Evolutionary conservation across 805 yeast genomes (phyloP).

Genomic region (Candida pseudofarinosa): DNA sequence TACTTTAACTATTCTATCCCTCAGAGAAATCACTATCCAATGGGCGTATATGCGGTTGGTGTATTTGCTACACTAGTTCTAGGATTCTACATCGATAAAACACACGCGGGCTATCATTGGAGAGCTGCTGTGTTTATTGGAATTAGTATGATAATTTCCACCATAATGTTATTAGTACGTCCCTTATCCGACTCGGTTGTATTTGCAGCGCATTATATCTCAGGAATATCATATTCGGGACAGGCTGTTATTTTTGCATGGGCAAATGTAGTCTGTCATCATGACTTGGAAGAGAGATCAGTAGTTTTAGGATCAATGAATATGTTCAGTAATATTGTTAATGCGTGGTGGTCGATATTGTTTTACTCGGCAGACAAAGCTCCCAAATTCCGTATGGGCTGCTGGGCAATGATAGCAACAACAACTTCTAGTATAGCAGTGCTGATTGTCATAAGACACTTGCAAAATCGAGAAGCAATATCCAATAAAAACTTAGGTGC

Average conservation of each 20-base stretch:
- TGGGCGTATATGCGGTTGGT: conserved; percentile 36
- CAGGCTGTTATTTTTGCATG: conserved; percentile 60
- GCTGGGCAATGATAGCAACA: conserved; percentile 56
- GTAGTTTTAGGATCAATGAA: conserved; percentile 63
- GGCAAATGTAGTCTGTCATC: conserved; percentile 57
- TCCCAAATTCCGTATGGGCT: conserved; percentile 50
- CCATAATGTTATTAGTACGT: conserved; percentile 42
- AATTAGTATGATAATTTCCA: conserved; percentile 37
- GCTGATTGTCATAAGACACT: conserved; percentile 37
- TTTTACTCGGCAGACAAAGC: conserved; percentile 51
- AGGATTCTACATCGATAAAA: conserved; percentile 27
- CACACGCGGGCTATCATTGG: conserved; percentile 43
- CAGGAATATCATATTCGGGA: conserved; percentile 55
- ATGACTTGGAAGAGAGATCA: conserved; percentile 62
- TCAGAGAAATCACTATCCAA: conserved; percentile 33
- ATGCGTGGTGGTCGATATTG: conserved; percentile 61
- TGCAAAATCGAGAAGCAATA: conserved; percentile 36
- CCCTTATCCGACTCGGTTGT: conserved; percentile 36
- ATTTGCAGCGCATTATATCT: conserved; percentile 53
- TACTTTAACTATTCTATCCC: conserved; percentile 24
- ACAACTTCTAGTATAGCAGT: conserved; percentile 38
- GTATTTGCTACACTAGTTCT: conserved; percentile 23
- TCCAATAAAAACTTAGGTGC: conserved; percentile 7
- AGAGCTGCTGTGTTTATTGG: conserved; percentile 46
- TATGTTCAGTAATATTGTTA: conserved; percentile 59